Evolutionary conservation across 2,329 filamentous ascomycete genomes (phyloP).

Genomic region (Salinomyces thailandicus): DNA sequence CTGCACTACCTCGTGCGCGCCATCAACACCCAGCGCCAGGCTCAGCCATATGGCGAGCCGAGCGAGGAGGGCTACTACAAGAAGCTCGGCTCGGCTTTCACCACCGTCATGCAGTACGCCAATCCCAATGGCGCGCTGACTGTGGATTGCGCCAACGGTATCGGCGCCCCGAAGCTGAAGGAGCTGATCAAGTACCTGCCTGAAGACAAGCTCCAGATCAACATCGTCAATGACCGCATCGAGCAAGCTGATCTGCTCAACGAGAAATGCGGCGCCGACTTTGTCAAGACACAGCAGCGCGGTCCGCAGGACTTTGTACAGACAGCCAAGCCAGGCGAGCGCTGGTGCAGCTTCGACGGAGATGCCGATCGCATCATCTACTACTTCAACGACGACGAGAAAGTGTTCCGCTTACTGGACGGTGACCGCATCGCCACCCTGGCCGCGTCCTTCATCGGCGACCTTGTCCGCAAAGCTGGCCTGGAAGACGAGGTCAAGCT

Average conservation of each 20-base stretch:
- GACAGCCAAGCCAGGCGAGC: constrained; percentile 62
- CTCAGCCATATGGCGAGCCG: constrained; percentile 75
- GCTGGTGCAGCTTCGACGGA: constrained; percentile 85
- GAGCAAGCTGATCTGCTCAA: constrained; percentile 83
- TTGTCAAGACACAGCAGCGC: constrained; percentile 91
- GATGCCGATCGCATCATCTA: constrained; percentile 94
- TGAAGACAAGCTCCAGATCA: constrained; percentile 62
- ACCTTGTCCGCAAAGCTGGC: constrained; percentile 70
- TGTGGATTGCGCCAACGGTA: constrained; percentile 93
- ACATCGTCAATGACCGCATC: constrained; percentile 86
- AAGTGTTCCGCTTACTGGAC: constrained; percentile 82
- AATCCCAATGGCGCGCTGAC: constrained; percentile 64
- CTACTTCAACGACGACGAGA: constrained; percentile 78
- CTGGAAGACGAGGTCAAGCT: constrained; percentile 74
- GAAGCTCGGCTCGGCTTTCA: constrained; percentile 79
- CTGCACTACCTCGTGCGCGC: constrained; percentile 93
- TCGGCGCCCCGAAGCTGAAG: constrained; percentile 80
- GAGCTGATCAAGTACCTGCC: constrained; percentile 80
- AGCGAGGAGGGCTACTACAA: constrained; percentile 91
- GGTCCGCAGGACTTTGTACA: constrained; percentile 60
- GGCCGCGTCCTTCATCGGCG: constrained; percentile 84
- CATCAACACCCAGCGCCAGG: constrained; percentile 82
- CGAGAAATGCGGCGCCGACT: constrained; percentile 86
- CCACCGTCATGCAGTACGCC: constrained; percentile 65
- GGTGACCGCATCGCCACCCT: constrained; percentile 95